A percentile compares a stretch with the other conserved stretches of the same genome.
These are phyloP conservation scores for Zymoseptoria pseudotritici DNA, from an alignment of 2,329 filamentous ascomycete genomes.

Conservation along the genomic window DNA sequence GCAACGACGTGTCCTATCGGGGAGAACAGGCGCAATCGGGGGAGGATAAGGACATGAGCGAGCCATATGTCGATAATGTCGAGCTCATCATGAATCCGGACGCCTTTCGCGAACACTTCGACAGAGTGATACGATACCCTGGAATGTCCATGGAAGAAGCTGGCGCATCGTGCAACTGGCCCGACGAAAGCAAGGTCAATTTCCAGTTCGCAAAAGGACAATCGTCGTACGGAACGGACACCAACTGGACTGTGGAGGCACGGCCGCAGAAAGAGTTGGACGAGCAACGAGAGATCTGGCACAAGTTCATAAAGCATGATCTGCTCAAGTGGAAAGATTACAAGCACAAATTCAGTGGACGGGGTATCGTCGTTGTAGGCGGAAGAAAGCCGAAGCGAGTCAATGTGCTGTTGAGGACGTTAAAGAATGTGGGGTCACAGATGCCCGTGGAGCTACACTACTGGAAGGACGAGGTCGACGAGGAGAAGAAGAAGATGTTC, in stretches of 20 bases:
- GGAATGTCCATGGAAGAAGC: conserved; percentile 3
- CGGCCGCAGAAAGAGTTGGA: conserved; percentile 12
- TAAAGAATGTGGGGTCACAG: conserved; percentile 13
- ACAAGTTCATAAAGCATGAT: conserved; percentile 15
- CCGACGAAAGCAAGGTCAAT: conserved; percentile 6
- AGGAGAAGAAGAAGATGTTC: conserved; percentile 12
- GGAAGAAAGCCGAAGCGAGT: conserved; percentile 24
- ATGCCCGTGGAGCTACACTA: conserved; percentile 29
- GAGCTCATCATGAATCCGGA: conserved; percentile 7
- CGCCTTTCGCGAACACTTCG: conserved; percentile 8
- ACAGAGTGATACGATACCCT: conserved; percentile 6
- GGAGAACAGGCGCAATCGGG: background rate
- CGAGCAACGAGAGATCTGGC: conserved; percentile 13
- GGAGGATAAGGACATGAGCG: background rate
- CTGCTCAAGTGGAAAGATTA: conserved; percentile 16
- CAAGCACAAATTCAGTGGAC: conserved; percentile 20
- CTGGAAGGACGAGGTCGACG: conserved; percentile 24
- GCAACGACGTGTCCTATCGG: background rate
- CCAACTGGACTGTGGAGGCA: conserved; percentile 5
- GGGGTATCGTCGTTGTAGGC: conserved; percentile 28
- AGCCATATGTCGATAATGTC: conserved; percentile 2
- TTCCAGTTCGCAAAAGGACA: conserved; percentile 11
- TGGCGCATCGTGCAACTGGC: conserved; percentile 5
- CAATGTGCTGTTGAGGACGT: conserved; percentile 11
- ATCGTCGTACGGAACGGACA: conserved; percentile 4